Percentiles rank a stretch among this genome's conserved stretches.
Conservation (phyloP, 176 grass and related monocot species). For the Dactylis glomerata region DNA sequence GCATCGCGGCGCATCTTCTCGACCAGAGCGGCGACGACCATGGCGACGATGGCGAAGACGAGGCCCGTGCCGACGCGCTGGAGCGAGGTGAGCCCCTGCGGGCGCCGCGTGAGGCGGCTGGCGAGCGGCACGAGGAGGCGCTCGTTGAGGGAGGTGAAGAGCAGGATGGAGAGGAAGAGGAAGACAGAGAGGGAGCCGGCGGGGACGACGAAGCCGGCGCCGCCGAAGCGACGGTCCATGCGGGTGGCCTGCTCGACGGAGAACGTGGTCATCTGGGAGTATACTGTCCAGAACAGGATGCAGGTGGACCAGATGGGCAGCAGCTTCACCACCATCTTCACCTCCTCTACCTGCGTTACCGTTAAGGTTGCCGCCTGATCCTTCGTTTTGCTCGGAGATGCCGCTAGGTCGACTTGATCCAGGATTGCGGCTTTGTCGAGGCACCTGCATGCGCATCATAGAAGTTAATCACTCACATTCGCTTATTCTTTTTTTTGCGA, state of each 20-base stretch:
- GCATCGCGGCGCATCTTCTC: slow-evolving; percentile 53
- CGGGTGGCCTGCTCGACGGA: slow-evolving; percentile 63
- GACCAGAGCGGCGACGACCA: slow-evolving; percentile 52
- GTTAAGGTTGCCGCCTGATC: slow-evolving; percentile 21
- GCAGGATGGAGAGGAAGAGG: slow-evolving; percentile 70
- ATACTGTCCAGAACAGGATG: slow-evolving; percentile 69
- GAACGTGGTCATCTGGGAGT: slow-evolving; percentile 70
- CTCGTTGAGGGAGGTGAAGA: slow-evolving; percentile 77
- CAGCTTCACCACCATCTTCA: slow-evolving; percentile 70
- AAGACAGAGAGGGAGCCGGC: slow-evolving; percentile 69
- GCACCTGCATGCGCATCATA: slow-evolving; percentile 33
- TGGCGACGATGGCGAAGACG: slow-evolving; percentile 42
- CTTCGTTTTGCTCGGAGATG: slow-evolving; percentile 25
- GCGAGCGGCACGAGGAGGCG: slow-evolving; percentile 56
- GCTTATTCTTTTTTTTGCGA: too few species aligned
- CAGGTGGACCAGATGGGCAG: slow-evolving; percentile 71
- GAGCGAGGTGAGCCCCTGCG: slow-evolving; percentile 65
- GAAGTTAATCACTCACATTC: neutral
- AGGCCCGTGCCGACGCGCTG: slow-evolving; percentile 53
- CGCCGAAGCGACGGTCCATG: slow-evolving; percentile 47
- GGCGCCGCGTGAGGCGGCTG: slow-evolving; percentile 47
- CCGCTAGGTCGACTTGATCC: slow-evolving; percentile 15
- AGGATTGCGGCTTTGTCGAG: slow-evolving; percentile 64
- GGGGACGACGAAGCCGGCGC: slow-evolving; percentile 44
- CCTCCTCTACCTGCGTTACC: slow-evolving; percentile 67